Percentiles rank a stretch among this genome's conserved stretches.
phyloP scores from a whole-genome alignment of 2,329 filamentous ascomycete genomes.

The Penicillium carneum region DNA sequence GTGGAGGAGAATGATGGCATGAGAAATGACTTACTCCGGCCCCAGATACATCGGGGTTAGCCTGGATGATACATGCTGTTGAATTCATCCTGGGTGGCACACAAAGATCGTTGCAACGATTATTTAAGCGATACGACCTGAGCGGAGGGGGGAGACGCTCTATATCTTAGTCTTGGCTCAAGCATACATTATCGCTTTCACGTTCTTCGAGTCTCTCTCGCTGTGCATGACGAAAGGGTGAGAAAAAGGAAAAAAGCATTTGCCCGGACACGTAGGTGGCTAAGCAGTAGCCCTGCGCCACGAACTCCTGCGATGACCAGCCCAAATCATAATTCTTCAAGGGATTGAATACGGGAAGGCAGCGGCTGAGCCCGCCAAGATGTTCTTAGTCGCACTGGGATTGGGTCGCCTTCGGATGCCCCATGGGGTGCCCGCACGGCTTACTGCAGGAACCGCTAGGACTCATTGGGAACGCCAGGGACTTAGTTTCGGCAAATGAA shows the following conservation, averaged over 20 bases:
- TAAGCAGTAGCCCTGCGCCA: slow-evolving; percentile 14
- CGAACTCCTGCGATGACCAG: neutral
- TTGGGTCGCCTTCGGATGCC: slow-evolving; percentile 22
- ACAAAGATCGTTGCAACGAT: neutral
- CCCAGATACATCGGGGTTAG: slow-evolving; percentile 29
- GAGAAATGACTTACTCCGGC: slow-evolving; percentile 22
- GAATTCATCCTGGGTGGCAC: slow-evolving; percentile 21
- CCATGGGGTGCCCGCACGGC: slow-evolving; percentile 15
- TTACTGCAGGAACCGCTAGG: slow-evolving; percentile 24
- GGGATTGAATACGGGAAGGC: neutral
- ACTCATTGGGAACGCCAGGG: neutral
- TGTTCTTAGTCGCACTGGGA: slow-evolving; percentile 9
- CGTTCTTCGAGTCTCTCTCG: neutral
- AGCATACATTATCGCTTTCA: neutral
- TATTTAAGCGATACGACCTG: neutral
- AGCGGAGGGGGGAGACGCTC: neutral
- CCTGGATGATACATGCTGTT: slow-evolving; percentile 26
- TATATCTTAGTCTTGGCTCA: slow-evolving; percentile 7
- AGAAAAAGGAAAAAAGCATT: neutral
- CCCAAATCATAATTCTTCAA: neutral
- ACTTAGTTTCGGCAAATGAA: slow-evolving; percentile 18
- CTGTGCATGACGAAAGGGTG: neutral
- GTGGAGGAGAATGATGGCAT: neutral
- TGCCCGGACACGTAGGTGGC: slow-evolving; percentile 11
- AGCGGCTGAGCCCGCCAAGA: neutral